phyloP scores from a whole-genome alignment of 225 moss, liverwort and hornwort genomes.

The Marchantia polymorpha region DNA sequence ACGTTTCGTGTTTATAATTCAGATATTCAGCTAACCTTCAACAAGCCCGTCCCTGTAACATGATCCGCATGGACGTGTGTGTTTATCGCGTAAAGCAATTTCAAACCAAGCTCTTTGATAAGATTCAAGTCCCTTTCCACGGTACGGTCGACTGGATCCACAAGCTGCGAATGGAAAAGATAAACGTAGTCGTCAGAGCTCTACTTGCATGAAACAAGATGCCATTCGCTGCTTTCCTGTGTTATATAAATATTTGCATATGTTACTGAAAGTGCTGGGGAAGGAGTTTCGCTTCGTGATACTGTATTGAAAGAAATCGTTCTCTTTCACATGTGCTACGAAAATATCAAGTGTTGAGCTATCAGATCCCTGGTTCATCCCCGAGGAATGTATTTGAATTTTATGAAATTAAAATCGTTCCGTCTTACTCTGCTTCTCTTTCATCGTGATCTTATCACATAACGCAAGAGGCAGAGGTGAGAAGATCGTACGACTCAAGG shows the following conservation, averaged over 20 bases:
- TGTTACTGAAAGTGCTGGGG: no score
- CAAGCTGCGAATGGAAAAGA: slow-evolving; percentile 42
- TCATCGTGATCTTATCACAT: no score
- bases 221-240: not conserved
- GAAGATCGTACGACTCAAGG: no score
- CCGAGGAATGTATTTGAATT: no score
- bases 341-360: no score
- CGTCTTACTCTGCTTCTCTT: no score
- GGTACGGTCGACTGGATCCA: slow-evolving; percentile 90
- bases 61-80: slow-evolving; percentile 97
- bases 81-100: slow-evolving; percentile 75
- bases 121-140: slow-evolving; percentile 69
- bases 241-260: not conserved
- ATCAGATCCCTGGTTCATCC: no score
- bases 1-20: not conserved
- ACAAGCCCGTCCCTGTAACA: slow-evolving; percentile 84
- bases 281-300: no score
- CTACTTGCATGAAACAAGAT: not conserved
- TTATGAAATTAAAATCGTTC: no score
- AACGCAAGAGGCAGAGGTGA: no score
- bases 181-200: not conserved
- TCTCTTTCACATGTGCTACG: no score
- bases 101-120: slow-evolving; percentile 77
- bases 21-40: slow-evolving; percentile 59
- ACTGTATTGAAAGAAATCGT: no score